Evolutionary conservation across 139 green algal species (phyloP).

Genomic region (Haematococcus lacustris): DNA sequence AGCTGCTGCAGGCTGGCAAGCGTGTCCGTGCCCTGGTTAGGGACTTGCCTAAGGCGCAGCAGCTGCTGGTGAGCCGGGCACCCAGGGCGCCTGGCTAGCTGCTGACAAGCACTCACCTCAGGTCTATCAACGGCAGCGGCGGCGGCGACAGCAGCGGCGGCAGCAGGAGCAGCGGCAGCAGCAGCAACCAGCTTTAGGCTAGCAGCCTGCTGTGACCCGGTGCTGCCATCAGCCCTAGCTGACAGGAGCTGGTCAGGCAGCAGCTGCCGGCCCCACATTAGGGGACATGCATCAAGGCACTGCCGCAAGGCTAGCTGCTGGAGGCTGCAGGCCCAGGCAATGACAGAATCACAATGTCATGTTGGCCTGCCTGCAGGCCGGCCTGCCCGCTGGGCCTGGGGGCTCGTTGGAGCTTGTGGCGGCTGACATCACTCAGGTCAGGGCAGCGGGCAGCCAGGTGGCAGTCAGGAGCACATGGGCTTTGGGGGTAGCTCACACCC

Average conservation of each 20-base stretch:
- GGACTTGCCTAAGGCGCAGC: constrained; percentile 53
- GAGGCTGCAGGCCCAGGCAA: neutral
- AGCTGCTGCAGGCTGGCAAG: constrained; percentile 51
- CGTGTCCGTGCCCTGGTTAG: constrained; percentile 69
- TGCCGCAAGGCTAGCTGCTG: neutral
- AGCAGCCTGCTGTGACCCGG: neutral
- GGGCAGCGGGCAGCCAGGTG: no score
- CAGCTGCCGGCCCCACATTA: neutral
- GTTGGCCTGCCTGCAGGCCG: constrained; percentile 6
- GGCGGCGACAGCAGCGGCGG: neutral
- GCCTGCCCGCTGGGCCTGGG: constrained; percentile 28
- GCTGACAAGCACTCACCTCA: no score
- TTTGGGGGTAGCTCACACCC: no score
- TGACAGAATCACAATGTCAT: neutral
- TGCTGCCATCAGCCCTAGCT: neutral
- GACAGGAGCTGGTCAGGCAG: neutral
- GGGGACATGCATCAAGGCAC: neutral
- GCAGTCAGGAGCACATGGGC: no score
- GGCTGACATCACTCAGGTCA: no score
- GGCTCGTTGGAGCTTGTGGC: constrained; percentile 62
- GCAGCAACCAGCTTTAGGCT: neutral
- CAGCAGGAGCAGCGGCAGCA: neutral
- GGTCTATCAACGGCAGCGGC: no score
- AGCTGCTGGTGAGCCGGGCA: constrained; percentile 45
- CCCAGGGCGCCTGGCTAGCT: no score